Evolutionary conservation across 2,329 filamentous ascomycete species (phyloP), one percentile per base, ranked within the genome.

Genomic region (Talaromyces funiculosus): DNA sequence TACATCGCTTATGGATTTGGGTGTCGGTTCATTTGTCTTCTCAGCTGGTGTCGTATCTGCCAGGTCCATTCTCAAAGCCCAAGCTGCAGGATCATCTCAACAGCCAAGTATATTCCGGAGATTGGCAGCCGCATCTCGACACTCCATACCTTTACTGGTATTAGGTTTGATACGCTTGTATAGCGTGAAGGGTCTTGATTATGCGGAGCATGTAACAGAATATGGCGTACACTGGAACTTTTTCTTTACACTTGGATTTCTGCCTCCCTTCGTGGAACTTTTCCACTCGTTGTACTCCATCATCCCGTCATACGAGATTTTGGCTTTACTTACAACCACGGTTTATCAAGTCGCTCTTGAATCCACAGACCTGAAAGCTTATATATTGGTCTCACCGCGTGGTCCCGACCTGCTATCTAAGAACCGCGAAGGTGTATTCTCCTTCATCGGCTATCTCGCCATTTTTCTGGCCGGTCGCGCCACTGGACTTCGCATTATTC

Each of bases 151-250:
- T 1, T 81, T 99, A 4, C 77, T 97, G 20, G 79, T 88, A 1
- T 81, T 99, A 4, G 94, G 94, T 14, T 72, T 94, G 24, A 80
- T 95, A 59, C 86, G 94, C 24, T 82, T 97, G 24, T 85, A 91
- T 66, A 95, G 87, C 67, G 92, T 97, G 71, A 99, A 99, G 77
- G 90, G 90, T 6, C 80, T 97, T 31, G 92, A 97, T 72, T 99
- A 99, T 72, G 92, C 92, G 3, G 94, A 99, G 73, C 94, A 99
- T 78, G 91, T 97, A 61, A 92, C 90, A 14, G 94, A 99, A 72
- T 99, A 99, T 71, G 94, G 94, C 45, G 90, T 99, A 9, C 94
- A 99, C 75, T 99, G 94, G 94, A 99, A 99, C 75, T 99, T 99
- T 75, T 99, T 99, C 82, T 97, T 97, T 77, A 99, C 94, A 0